These are phyloP conservation scores for Geranium incanum DNA, from an alignment of 441 rosid genomes.

Conservation along the genomic window DNA sequence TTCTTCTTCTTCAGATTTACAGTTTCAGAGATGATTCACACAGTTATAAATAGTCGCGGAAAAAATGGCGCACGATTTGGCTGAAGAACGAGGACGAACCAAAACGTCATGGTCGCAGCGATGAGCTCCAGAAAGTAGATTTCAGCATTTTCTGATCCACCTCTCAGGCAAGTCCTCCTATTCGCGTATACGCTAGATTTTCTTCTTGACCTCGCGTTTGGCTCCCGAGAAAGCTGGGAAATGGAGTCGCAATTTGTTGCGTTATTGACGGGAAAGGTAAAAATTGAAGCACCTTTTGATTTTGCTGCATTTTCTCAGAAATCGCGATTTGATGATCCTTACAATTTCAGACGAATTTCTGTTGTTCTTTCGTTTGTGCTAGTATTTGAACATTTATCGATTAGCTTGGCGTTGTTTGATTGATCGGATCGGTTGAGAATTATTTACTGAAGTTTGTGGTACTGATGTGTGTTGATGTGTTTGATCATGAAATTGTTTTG, in stretches of 20 bases:
- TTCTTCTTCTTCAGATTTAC: not conserved
- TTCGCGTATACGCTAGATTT: not conserved
- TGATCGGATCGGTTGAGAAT: too few relatives aligned
- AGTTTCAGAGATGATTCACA: not conserved
- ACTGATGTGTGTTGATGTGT: not conserved
- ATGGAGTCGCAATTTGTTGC: not conserved
- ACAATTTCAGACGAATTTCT: not conserved
- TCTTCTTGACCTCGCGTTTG: slow-evolving; percentile 3
- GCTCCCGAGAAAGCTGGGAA: not conserved
- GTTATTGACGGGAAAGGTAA: not conserved
- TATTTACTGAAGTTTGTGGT: not conserved
- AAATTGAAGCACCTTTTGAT: too few relatives aligned
- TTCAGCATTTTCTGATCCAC: not conserved
- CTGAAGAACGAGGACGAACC: not conserved
- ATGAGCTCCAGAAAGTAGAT: not conserved
- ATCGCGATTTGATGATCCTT: not conserved
- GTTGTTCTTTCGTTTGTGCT: too few relatives aligned
- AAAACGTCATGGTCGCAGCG: not conserved
- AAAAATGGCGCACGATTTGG: not conserved
- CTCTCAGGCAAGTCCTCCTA: slow-evolving; percentile 6
- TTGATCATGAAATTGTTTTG: not conserved
- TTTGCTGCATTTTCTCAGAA: not conserved
- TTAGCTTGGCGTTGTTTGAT: too few relatives aligned
- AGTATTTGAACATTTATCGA: too few relatives aligned
- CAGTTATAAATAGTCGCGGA: not conserved